Evolutionary conservation across 2,329 filamentous ascomycete genomes (phyloP).

Genomic region (Dactylellina haptotyla): DNA sequence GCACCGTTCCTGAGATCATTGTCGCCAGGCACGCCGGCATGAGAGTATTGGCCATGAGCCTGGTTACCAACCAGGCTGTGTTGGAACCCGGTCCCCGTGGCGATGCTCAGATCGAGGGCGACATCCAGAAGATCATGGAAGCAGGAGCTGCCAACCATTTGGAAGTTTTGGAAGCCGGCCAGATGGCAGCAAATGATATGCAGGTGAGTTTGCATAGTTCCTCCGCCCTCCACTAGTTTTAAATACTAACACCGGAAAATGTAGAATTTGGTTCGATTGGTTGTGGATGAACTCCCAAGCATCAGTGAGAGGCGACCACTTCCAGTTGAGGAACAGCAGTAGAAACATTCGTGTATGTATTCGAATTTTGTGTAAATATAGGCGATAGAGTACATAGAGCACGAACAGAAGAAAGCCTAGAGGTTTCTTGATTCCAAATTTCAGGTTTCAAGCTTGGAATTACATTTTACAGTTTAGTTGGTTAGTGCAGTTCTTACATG

Average conservation of each 20-base stretch:
- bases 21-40: constrained; percentile 73
- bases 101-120: constrained; percentile 65
- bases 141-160: constrained; percentile 72
- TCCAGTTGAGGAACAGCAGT: constrained; percentile 37
- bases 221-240: neutral
- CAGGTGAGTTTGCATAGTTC: constrained; percentile 65
- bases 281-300: constrained; percentile 49
- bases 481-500: too few species aligned
- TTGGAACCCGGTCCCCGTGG: constrained; percentile 70
- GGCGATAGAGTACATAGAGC: too few species aligned
- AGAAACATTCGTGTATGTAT: constrained; percentile 9
- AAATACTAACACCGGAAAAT: neutral
- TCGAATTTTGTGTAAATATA: too few species aligned
- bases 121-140: constrained; percentile 68
- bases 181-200: constrained; percentile 71
- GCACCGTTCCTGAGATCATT: constrained; percentile 75
- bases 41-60: constrained; percentile 71
- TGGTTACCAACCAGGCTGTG: constrained; percentile 74
- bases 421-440: too few species aligned
- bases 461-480: too few species aligned
- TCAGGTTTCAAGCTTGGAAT: too few species aligned
- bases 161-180: constrained; percentile 72
- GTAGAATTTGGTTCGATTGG: constrained; percentile 43
- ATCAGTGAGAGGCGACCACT: constrained; percentile 35
- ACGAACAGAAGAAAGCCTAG: too few species aligned